These are phyloP conservation scores for Sporobolomyces roseus DNA, from an alignment of 768 basidiomycete genomes.

Conservation along the genomic window DNA sequence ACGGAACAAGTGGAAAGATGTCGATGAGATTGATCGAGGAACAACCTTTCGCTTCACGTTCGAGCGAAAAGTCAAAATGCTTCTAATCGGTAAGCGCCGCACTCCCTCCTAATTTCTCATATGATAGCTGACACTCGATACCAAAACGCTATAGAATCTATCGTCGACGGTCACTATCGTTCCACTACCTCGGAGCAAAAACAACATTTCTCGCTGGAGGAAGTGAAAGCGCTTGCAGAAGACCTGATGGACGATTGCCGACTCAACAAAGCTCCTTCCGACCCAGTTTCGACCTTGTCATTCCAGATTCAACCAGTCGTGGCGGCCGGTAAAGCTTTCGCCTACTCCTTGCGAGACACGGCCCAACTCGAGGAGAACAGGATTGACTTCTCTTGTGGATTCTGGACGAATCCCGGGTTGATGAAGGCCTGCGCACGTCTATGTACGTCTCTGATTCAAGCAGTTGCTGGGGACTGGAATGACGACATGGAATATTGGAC, in stretches of 20 bases:
- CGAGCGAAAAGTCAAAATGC: slow-evolving; percentile 31
- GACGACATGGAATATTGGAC: too few relatives aligned
- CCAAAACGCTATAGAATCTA: slow-evolving; percentile 13
- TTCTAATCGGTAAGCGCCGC: slow-evolving; percentile 3
- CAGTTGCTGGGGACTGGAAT: too few relatives aligned
- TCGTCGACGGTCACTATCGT: slow-evolving; percentile 18
- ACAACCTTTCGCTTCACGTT: slow-evolving; percentile 25
- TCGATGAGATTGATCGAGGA: slow-evolving; percentile 17
- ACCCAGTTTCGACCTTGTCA: slow-evolving; percentile 22
- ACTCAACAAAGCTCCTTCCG: slow-evolving; percentile 1
- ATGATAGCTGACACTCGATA: too few relatives aligned
- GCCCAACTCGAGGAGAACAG: slow-evolving; percentile 1
- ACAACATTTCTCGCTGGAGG: neutral
- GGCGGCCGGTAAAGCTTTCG: slow-evolving; percentile 19
- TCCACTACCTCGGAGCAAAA: neutral
- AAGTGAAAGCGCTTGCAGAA: slow-evolving; percentile 21
- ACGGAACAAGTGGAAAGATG: slow-evolving; percentile 9
- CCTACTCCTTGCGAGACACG: slow-evolving; percentile 9
- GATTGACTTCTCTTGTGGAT: slow-evolving; percentile 1
- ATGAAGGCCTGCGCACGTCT: slow-evolving; percentile 4
- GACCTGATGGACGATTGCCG: slow-evolving; percentile 30
- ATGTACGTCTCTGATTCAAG: neutral
- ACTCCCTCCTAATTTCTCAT: neutral
- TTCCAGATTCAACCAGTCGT: slow-evolving; percentile 29
- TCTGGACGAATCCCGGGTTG: slow-evolving; percentile 4